Percentiles rank a stretch among this genome's conserved stretches.
Conservation (phyloP, 768 basidiomycete genomes). For the Rhizopogon salebrosus region DNA sequence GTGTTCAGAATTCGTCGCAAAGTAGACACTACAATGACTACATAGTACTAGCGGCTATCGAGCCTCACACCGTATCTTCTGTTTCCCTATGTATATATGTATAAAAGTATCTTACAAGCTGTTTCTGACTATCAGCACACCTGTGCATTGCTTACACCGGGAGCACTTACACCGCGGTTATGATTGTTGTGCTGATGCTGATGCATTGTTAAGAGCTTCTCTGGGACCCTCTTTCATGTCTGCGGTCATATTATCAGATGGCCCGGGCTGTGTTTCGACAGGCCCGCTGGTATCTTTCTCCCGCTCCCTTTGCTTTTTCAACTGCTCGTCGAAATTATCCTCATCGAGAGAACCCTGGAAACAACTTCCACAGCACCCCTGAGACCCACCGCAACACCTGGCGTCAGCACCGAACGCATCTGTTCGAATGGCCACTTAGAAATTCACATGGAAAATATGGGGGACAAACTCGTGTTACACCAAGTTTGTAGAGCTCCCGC, state of each 20-base stretch:
- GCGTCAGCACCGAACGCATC: constrained; percentile 18
- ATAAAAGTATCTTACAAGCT: not conserved
- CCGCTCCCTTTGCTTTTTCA: constrained; percentile 19
- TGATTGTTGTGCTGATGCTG: not conserved
- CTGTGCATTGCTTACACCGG: not conserved
- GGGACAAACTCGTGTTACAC: constrained; percentile 21
- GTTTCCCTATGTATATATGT: too few species aligned
- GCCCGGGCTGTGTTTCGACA: constrained; percentile 17
- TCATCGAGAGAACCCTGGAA: constrained; percentile 23
- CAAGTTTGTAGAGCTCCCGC: constrained; percentile 14
- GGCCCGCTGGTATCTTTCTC: constrained; percentile 8
- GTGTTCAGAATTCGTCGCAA: too few species aligned
- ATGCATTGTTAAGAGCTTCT: not conserved
- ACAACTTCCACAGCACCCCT: constrained; percentile 24
- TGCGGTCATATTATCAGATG: not conserved
- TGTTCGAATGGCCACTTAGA: not conserved
- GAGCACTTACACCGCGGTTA: not conserved
- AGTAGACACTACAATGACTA: too few species aligned
- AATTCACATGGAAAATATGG: not conserved
- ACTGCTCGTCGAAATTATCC: constrained; percentile 25
- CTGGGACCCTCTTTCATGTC: not conserved
- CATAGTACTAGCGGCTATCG: too few species aligned
- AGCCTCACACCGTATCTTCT: too few species aligned
- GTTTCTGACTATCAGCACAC: not conserved
- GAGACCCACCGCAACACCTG: constrained; percentile 20